These are phyloP conservation scores for Diplodia scrobiculata DNA, from an alignment of 2,329 filamentous ascomycete species.

Conservation along the genomic window DNA sequence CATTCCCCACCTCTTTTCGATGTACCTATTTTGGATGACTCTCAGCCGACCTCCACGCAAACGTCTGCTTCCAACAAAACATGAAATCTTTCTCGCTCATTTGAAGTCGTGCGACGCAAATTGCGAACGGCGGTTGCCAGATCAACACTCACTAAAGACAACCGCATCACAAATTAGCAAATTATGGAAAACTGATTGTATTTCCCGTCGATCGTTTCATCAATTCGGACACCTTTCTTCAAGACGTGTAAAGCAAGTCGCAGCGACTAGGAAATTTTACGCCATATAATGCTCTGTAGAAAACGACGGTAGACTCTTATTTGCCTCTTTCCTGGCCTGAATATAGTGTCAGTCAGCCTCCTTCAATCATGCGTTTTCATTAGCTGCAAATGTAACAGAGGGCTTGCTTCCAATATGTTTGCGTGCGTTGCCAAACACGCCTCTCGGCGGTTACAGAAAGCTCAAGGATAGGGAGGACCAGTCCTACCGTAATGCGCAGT, in stretches of 20 bases:
- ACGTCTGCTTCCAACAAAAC: too few relatives aligned
- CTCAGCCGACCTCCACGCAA: too few relatives aligned
- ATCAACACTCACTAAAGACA: too few relatives aligned
- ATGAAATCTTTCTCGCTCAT: too few relatives aligned
- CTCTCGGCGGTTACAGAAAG: too few relatives aligned
- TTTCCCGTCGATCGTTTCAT: neutral
- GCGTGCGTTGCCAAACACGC: too few relatives aligned
- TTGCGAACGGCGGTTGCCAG: too few relatives aligned
- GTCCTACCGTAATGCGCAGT: conserved; percentile 38
- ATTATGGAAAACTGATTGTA: neutral
- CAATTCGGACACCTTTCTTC: neutral
- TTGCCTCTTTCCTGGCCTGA: conserved; percentile 19
- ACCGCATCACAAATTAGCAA: too few relatives aligned
- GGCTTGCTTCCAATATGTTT: neutral
- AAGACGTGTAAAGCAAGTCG: neutral
- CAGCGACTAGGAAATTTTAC: neutral
- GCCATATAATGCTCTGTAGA: neutral
- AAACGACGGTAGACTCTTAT: neutral
- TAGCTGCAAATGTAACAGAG: neutral
- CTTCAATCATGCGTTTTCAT: too few relatives aligned
- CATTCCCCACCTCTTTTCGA: too few relatives aligned
- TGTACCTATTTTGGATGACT: too few relatives aligned
- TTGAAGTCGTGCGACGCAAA: too few relatives aligned
- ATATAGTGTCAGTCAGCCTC: neutral
- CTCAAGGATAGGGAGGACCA: neutral